A percentile compares a stretch with the other conserved stretches of the same genome.
These are phyloP conservation scores for Ophiostoma sp. DNA, from an alignment of 2,329 filamentous ascomycete genomes.

Conservation along the genomic window DNA sequence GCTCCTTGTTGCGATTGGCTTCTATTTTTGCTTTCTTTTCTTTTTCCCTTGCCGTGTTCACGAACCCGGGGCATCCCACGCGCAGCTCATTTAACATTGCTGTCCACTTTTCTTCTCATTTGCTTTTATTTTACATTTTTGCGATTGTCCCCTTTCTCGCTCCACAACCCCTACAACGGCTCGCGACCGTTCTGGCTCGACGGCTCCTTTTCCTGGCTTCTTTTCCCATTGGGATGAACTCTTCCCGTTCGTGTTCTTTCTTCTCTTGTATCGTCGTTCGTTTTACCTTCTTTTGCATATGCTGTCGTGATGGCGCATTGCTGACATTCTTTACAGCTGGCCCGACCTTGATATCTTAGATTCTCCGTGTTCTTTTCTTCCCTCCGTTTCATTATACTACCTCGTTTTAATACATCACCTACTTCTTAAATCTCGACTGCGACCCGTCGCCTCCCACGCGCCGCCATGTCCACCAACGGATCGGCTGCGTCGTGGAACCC, in stretches of 20 bases:
- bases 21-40: background rate
- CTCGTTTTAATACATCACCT: background rate
- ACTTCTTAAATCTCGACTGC: background rate
- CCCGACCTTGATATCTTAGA: background rate
- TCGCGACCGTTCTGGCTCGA: conserved; percentile 8
- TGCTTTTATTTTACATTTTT: conserved; percentile 14
- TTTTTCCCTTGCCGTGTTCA: conserved; percentile 10
- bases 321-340: conserved; percentile 15
- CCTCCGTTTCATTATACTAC: background rate
- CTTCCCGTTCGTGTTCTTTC: background rate
- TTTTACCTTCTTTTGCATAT: too few species aligned
- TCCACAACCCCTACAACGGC: conserved; percentile 18
- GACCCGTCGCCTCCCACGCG: conserved; percentile 9
- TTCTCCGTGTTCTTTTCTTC: background rate
- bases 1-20: conserved; percentile 12
- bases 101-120: conserved; percentile 21
- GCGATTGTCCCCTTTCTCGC: conserved; percentile 19
- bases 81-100: conserved; percentile 21
- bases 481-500: conserved; percentile 40
- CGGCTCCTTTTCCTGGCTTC: conserved; percentile 13
- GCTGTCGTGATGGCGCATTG: conserved; percentile 17
- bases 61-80: conserved; percentile 1
- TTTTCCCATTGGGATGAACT: background rate
- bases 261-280: background rate
- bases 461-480: conserved; percentile 40